Evolutionary conservation across 352 stramenopile species (phyloP), one percentile per base, ranked within the genome.

Genomic region (Pseudoperonospora humuli): DNA sequence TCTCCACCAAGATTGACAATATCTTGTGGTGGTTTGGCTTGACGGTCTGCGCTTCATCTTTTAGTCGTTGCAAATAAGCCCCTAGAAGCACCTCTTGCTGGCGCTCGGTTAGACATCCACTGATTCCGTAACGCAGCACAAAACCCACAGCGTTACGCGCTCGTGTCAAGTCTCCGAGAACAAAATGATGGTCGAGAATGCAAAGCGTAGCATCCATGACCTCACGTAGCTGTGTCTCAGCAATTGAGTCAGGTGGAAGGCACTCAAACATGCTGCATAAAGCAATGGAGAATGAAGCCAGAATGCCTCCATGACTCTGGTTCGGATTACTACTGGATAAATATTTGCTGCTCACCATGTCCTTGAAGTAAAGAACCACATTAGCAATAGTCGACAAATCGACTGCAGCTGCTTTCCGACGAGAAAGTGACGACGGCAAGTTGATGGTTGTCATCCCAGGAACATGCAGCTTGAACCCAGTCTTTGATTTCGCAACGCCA

Each of bases 301-400:
- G 58, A 33, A 86, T 76, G 0, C 75, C 79, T 17, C 81, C 81
- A 38, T 87, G 62, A 37, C 55, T 68, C n/a, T 73, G 64, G 8
- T 62, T 64, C 19, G 67, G 67, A 32, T 68, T 75, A 19, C n/a
- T n/a, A n/a, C 38, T 67, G 0, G 65, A 70, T 5, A 88, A 36
- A 41, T 83, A 86, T 45, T 83, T 81, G 48, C 53, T 70, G 18
- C 54, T 57, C 14, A 93, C 37, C 28, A 77, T 62, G 11, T 93
- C 82, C 34, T 90, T 90, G 15, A 92, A 75, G 42, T 86, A 89
- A 10, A 78, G 31, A 15, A 93, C 58, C 14, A 87, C 73, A 35
- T 68, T 84, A 3, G 75, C 68, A 19, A 93, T 75, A 25, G 69
- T 86, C 3, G 79, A 81, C 27, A 93, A 86, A 44, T 82, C 68